phyloP scores from a whole-genome alignment of 495 filamentous ascomycete species.

The Rostrohypoxylon terebratum region DNA sequence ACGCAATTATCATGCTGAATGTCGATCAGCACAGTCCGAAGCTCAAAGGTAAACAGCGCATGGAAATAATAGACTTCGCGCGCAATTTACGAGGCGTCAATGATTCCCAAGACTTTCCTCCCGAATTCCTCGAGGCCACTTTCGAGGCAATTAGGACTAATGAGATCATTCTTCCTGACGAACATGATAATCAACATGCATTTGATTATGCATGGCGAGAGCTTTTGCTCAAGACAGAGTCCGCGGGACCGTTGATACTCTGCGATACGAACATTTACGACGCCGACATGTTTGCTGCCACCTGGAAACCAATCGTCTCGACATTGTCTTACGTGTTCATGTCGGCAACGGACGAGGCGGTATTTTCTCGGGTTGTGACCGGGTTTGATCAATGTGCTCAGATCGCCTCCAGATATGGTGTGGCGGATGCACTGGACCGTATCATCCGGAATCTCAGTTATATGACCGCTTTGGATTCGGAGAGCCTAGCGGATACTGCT shows the following conservation, averaged over 20 bases:
- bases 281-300: conserved; percentile 96
- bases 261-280: conserved; percentile 96
- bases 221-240: conserved; percentile 85
- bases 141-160: conserved; percentile 91
- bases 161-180: conserved; percentile 96
- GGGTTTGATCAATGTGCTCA: conserved; percentile 97
- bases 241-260: conserved; percentile 75
- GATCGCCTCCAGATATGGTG: conserved; percentile 86
- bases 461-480: conserved; percentile 86
- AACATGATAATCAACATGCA: conserved; percentile 94
- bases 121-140: conserved; percentile 86
- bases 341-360: conserved; percentile 97
- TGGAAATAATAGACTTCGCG: conserved; percentile 83
- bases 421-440: conserved; percentile 89
- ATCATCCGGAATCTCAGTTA: conserved; percentile 89
- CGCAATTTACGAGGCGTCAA: conserved; percentile 92
- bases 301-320: conserved; percentile 94
- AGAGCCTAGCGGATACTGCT: conserved; percentile 78
- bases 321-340: conserved; percentile 98
- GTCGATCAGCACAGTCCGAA: conserved; percentile 97
- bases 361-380: conserved; percentile 91
- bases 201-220: conserved; percentile 99
- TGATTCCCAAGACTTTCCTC: conserved; percentile 82
- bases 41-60: conserved; percentile 80
- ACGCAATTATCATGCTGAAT: conserved; percentile 96